Base-by-base conservation (phyloP, 129 eudicot genomes). In the Artemisia argyi region DNA sequence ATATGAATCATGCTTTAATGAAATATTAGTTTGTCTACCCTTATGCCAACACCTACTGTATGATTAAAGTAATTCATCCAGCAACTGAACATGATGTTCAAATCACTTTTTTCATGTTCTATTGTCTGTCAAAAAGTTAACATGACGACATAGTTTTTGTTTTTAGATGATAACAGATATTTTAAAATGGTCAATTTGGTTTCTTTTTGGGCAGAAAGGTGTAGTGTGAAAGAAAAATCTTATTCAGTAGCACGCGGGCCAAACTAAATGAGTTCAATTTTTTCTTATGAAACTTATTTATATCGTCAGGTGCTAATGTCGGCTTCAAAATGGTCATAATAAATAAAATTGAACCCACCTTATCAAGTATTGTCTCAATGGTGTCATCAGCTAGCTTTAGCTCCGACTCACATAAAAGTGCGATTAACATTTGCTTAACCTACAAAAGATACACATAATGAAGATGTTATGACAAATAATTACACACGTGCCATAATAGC, bases 351-450 rank as follows among this genome's bases (percentile, higher is more conserved):
- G 39, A 68, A 75, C 77, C 73, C 58, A 89, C 98, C 84, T 93
- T 94, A 80, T 94, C 99, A 48, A 90, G 85, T 69, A 94, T 88
- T 19, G 81, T 49, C 79, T 90, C 97, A 75, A 94, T 84, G 69
- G 99, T 86, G 53, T 90, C 98, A 78, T 94, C 99, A 80, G 96
- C 89, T 85, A 94, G 71, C 89, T 88, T 90, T 93, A 94, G 78
- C 75, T 94, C 96, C n/a, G 99, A 94, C 79, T 94, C 99, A 22
- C 86, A 82, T 65, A 94, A 71, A 83, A 94, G 96, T 50, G 99
- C 99, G 65, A 94, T 90, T 68, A 94, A 68, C 99, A 94, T 94
- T 88, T 94, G 99, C 81, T 88, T 94, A 64, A 94, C 99, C 99
- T 94, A 79, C 69, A 78, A 76, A 77, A 80, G 14, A 62, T 53